Percentiles rank a stretch among this genome's conserved stretches.
phyloP scores from a whole-genome alignment of 371 early-diverging fungal species.

The Batkoa obscura region DNA sequence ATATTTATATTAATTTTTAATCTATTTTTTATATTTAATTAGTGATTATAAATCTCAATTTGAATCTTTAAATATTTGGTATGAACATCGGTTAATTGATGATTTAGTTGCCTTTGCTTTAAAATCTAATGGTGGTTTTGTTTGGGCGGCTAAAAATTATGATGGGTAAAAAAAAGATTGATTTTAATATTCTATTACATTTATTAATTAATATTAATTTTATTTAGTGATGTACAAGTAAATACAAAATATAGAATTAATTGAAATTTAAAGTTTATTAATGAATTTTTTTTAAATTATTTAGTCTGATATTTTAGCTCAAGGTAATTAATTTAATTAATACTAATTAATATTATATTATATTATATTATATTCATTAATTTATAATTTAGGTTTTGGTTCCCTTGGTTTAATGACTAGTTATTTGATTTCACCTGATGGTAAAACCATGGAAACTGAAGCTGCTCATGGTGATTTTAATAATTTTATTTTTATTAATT shows the following conservation, averaged over 20 bases:
- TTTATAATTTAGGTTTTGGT: constrained; percentile 30
- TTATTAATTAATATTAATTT: no score
- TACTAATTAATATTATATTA: no score
- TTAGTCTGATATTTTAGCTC: constrained; percentile 87
- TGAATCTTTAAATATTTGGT: constrained; percentile 67
- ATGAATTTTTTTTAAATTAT: constrained; percentile 18
- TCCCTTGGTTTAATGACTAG: constrained; percentile 92
- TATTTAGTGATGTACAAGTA: constrained; percentile 6
- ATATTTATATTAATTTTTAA: constrained; percentile 9
- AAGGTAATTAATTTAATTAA: constrained; percentile 25
- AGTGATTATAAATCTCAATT: constrained; percentile 46
- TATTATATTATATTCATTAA: constrained; percentile 11
- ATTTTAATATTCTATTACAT: not conserved
- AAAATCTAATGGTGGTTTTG: constrained; percentile 85
- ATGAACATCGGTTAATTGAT: constrained; percentile 93
- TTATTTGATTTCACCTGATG: constrained; percentile 84
- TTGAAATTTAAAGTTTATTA: no score
- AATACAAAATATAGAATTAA: no score
- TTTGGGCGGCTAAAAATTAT: constrained; percentile 94
- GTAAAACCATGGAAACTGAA: constrained; percentile 86
- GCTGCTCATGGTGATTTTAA: constrained; percentile 72
- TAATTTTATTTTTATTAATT: not conserved
- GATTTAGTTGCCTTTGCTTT: constrained; percentile 96
- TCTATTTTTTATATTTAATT: constrained; percentile 1
- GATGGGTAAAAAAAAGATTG: constrained; percentile 43